A percentile compares a stretch with the other conserved stretches of the same genome.
phyloP scores from a whole-genome alignment of 179 eudicot species.

The Carnegiea gigantea region DNA sequence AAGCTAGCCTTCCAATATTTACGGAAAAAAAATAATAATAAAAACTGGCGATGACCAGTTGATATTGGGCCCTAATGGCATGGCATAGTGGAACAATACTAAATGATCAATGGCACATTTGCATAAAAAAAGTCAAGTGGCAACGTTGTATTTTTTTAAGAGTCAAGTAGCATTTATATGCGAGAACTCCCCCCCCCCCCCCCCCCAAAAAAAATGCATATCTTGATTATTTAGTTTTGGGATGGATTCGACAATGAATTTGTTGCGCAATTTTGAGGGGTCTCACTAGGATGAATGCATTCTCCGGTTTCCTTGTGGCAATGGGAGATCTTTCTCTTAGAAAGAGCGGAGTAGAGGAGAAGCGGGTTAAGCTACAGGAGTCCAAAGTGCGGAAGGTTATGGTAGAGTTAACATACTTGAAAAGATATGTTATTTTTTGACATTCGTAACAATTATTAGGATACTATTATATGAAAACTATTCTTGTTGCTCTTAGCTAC shows the following conservation, averaged over 20 bases:
- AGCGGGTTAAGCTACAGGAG: constrained; percentile 89
- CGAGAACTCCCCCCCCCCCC: no score
- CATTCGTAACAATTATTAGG: neutral
- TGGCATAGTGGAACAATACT: no score
- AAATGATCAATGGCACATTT: no score
- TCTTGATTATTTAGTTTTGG: no score
- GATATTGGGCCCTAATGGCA: no score
- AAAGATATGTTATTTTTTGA: constrained; percentile 47
- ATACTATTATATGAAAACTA: neutral
- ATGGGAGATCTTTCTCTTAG: constrained; percentile 89
- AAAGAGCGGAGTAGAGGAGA: constrained; percentile 89
- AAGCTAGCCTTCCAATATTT: no score
- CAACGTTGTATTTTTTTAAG: no score
- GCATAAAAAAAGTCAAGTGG: no score
- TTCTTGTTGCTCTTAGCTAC: neutral
- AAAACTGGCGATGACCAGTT: no score
- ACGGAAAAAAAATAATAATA: no score
- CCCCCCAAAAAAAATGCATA: no score
- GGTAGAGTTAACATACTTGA: constrained; percentile 81
- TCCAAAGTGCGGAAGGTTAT: constrained; percentile 90
- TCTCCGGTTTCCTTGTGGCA: constrained; percentile 75
- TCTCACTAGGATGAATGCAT: constrained; percentile 26
- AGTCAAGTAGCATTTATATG: no score
- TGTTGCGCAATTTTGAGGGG: neutral
- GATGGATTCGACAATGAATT: neutral